Conservation (phyloP, 257 asterid genomes). For the Salvia miltiorrhiza region DNA sequence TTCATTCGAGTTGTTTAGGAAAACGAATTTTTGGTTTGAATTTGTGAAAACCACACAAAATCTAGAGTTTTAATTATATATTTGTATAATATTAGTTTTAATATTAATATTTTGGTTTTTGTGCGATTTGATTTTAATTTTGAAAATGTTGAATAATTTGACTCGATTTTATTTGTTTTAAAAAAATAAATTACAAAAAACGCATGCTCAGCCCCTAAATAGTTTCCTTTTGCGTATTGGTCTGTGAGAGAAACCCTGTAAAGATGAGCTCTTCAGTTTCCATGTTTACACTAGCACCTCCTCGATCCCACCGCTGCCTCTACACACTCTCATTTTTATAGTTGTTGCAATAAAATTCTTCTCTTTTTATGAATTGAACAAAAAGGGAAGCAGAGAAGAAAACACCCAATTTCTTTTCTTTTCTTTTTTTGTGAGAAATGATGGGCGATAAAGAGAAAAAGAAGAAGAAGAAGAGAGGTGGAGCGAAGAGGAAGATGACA, state of each 20-base stretch:
- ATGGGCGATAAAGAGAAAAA: conserved; percentile 61
- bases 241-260: conserved; percentile 23
- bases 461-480: conserved; percentile 95
- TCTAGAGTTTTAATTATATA: too few species aligned
- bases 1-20: too few species aligned
- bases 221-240: conserved; percentile 1
- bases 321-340: background rate
- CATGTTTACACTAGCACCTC: conserved; percentile 21
- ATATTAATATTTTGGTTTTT: too few species aligned
- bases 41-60: too few species aligned
- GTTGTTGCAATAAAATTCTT: background rate
- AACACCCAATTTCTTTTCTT: background rate
- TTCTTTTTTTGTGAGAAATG: conserved; percentile 12
- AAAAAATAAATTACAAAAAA: too few species aligned
- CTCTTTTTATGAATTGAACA: background rate
- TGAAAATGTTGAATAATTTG: too few species aligned
- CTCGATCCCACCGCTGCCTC: conserved; percentile 31
- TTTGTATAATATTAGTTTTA: too few species aligned
- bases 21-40: too few species aligned
- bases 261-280: conserved; percentile 32
- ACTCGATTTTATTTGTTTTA: too few species aligned
- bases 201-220: too few species aligned
- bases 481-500: conserved; percentile 81
- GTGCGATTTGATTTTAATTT: too few species aligned
- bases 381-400: background rate